Evolutionary conservation across 2,329 filamentous ascomycete species (phyloP), one percentile per base, ranked within the genome.

Genomic region (Mariannaea elegans): DNA sequence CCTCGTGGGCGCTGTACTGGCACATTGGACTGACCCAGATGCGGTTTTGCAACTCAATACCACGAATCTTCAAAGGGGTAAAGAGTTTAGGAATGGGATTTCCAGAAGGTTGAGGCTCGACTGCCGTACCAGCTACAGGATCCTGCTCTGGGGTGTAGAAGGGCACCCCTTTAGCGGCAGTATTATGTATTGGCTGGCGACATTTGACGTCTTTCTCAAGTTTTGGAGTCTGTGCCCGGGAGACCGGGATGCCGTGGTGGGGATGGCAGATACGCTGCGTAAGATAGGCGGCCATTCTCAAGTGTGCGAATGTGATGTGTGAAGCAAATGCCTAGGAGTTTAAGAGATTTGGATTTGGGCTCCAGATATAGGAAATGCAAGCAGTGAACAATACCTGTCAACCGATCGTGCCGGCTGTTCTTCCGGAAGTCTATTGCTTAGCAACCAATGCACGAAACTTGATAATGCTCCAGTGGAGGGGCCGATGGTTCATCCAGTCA

Each of bases 81-180:
- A 82, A 82, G 19, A 82, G 74, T 59, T 83, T 85, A 1, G 84
- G 82, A 7, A 87, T 80, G 10, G 81, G 74, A 32, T 78, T 76
- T 55, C 80, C 79, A 65, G 81, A 77, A 56, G 82, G 72, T 53
- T 84, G 81, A 21, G 78, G 76, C 14, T 72, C 39, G 13, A 34
- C 4, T 3, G 50, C 50, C 2, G 3, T 80, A 6, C 81, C 81
- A 1, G 77, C 68, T 0, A 77, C 74, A 3, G 78, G 78, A 2
- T 66, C 61, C 63, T 83, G 81, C 7, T 72, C 75, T 2, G 81
- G 80, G 0, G 80, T 82, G 70, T 77, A 83, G 67, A 77, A 82
- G 16, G 81, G 77, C 50, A 80, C 57, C 16, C 55, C 59, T 19
- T 70, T 60, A 13, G 71, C 72, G 12, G 68, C 62, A 24, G 67